A percentile compares a stretch with the other conserved stretches of the same genome.
These are phyloP conservation scores for Alternaria postmessia DNA, from an alignment of 2,329 filamentous ascomycete species.

Conservation along the genomic window DNA sequence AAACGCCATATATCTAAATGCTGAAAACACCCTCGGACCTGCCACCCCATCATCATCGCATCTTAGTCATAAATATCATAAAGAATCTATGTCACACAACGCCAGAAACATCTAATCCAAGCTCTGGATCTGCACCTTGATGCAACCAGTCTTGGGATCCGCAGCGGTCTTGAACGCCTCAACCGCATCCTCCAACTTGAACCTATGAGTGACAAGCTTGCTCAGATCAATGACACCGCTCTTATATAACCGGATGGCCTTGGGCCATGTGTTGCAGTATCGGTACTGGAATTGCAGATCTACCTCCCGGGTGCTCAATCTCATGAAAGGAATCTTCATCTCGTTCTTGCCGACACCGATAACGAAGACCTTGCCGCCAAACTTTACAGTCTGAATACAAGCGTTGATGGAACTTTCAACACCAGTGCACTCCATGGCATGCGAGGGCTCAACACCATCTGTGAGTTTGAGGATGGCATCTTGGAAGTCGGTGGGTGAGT, in stretches of 20 bases:
- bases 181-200: constrained; percentile 82
- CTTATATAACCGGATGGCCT: constrained; percentile 86
- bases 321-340: constrained; percentile 96
- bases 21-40: not conserved
- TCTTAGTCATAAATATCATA: not conserved
- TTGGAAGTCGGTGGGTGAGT: constrained; percentile 74
- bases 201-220: constrained; percentile 86
- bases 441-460: constrained; percentile 75
- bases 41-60: not conserved
- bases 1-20: constrained; percentile 1
- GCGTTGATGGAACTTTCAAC: constrained; percentile 87
- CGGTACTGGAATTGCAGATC: constrained; percentile 97
- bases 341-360: constrained; percentile 96
- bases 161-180: constrained; percentile 90
- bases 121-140: constrained; percentile 95
- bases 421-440: constrained; percentile 92
- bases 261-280: constrained; percentile 95
- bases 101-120: constrained; percentile 36
- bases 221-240: constrained; percentile 83
- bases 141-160: constrained; percentile 90
- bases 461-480: constrained; percentile 73
- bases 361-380: constrained; percentile 96
- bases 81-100: not conserved
- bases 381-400: constrained; percentile 90
- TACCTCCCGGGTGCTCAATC: constrained; percentile 86